These are phyloP conservation scores for Murraya koenigii DNA, from an alignment of 345 rosid genomes.

Conservation along the genomic window DNA sequence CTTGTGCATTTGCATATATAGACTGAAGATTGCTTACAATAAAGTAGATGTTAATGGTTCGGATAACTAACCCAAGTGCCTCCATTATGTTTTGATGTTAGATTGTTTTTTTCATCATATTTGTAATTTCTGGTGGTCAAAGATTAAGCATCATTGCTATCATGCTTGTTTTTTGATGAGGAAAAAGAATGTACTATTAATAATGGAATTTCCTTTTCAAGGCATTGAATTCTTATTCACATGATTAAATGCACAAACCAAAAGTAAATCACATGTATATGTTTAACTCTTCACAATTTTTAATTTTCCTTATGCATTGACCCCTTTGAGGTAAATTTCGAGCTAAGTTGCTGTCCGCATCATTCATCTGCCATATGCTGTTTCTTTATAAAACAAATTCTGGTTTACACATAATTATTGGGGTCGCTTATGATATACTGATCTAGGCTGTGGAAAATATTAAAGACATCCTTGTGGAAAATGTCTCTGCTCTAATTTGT, in stretches of 20 bases:
- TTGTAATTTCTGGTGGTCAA: background rate
- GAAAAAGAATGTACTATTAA: background rate
- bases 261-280: background rate
- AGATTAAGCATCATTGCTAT: background rate
- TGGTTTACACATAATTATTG: background rate
- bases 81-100: background rate
- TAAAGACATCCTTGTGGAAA: background rate
- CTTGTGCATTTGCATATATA: background rate
- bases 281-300: background rate
- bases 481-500: background rate
- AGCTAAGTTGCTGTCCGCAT: background rate
- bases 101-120: background rate
- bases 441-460: background rate
- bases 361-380: background rate
- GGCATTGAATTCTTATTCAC: background rate
- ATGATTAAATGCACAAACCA: background rate
- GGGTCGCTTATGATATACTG: background rate
- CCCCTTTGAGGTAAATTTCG: background rate
- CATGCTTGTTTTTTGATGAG: background rate
- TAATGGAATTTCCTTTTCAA: background rate
- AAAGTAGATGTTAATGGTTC: conserved; percentile 1
- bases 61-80: background rate
- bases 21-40: background rate
- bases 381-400: background rate
- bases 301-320: background rate